These are phyloP conservation scores for Malus sieversii DNA, from an alignment of 306 rosid genomes.

Conservation along the genomic window DNA sequence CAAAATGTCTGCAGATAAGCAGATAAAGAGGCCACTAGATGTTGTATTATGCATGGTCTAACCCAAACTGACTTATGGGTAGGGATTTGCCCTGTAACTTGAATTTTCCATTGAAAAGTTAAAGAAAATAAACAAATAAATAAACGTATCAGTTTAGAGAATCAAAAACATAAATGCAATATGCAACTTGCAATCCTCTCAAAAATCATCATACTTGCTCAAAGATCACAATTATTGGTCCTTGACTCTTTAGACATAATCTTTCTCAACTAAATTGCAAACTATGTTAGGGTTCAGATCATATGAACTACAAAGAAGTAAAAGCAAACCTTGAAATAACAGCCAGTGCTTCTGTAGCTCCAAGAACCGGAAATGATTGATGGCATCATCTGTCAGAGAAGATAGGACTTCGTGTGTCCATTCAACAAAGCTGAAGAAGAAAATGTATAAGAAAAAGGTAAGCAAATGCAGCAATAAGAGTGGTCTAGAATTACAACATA, in stretches of 20 bases:
- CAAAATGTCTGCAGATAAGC: no score
- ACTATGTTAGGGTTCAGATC: not conserved
- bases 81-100: not conserved
- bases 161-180: not conserved
- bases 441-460: slow-evolving; percentile 15
- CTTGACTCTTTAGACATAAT: not conserved
- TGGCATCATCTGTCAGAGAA: slow-evolving; percentile 46
- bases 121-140: no score
- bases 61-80: not conserved
- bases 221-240: not conserved
- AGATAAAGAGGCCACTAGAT: no score
- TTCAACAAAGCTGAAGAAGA: slow-evolving; percentile 70
- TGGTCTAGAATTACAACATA: not conserved
- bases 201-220: not conserved
- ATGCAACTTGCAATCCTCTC: not conserved
- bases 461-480: slow-evolving; percentile 10
- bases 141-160: no score
- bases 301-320: slow-evolving; percentile 11
- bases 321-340: slow-evolving; percentile 71
- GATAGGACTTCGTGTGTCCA: slow-evolving; percentile 83
- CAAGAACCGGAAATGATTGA: slow-evolving; percentile 77
- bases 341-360: slow-evolving; percentile 63
- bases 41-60: not conserved
- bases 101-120: not conserved
- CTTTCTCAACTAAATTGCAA: not conserved